Base-by-base conservation (phyloP, 495 filamentous ascomycete species). In the Neurospora sp. region DNA sequence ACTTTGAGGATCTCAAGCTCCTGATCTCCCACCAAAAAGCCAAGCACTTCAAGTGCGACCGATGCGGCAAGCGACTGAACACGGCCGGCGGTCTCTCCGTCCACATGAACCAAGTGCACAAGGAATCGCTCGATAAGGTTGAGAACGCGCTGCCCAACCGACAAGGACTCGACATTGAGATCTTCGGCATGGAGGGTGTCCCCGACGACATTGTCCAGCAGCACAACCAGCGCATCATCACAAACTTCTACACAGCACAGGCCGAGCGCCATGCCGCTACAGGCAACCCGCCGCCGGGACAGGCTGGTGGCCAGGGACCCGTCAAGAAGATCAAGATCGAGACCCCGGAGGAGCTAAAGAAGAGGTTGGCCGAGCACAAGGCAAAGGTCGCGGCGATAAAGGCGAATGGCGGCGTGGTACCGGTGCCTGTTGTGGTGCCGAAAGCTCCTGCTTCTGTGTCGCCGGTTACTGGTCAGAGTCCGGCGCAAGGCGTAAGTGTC, bases 71-170 rank as follows among this genome's bases (percentile, higher is more conserved):
- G 73, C 87, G 94, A 75, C 81, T 99, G 42, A 97, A 98, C 78
- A 99, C 96, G 2, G 96, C 95, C 70, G 96, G 96, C 85, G 96
- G 94, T 83, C 87, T 99, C 68, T 91, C 90, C 27, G 96, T 98
- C 37, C 96, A 99, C 79, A 92, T 98, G 94, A 96, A 92, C 76
- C 96, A 99, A 80, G 96, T 99, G 31, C 96, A 99, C 83, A 99
- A 99, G 79, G 95, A 98, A 79, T 90, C 88, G 38, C 85, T 98
- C 17, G 88, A 88, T 1, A 87, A 87, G 40, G 94, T 99, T 72
- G 95, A 97, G 74, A 97, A 98, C 87, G 94, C 96, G 12, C 84
- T 98, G 6, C 89, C 90, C 0, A 94, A 93, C 76, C 90, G 96
- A 45, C 87, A 90, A 73, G 90, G 90, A 68, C 87, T 96, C 41